Conservation (phyloP, 1,139 yeast genomes). For the Debaryomyces subglobosus region DNA sequence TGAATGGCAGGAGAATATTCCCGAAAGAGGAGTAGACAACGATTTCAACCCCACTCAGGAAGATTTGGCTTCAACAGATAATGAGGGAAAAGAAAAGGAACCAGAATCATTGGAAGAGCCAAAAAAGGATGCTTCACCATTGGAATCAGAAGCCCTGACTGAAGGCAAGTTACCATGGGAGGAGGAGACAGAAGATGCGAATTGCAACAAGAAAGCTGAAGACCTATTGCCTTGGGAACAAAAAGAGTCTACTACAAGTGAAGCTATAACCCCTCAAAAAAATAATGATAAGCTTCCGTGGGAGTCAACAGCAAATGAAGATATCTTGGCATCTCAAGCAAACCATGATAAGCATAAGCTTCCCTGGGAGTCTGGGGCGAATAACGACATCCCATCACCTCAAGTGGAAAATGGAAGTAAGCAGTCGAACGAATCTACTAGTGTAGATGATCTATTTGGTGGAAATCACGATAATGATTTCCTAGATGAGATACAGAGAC, state of each 20-base stretch:
- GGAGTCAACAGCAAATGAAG: too few species aligned
- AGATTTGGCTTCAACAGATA: slow-evolving; percentile 11
- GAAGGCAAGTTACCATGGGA: slow-evolving; percentile 5
- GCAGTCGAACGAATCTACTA: slow-evolving; percentile 1
- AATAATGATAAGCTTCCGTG: slow-evolving; percentile 6
- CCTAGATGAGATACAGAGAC: slow-evolving; percentile 12
- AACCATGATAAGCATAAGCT: background rate
- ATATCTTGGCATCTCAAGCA: too few species aligned
- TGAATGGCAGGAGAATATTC: slow-evolving; percentile 18
- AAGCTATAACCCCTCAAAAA: background rate
- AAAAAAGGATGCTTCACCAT: background rate
- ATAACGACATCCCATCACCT: background rate
- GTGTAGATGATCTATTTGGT: slow-evolving; percentile 19
- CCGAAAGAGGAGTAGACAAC: slow-evolving; percentile 11
- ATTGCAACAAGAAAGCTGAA: background rate
- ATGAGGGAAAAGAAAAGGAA: background rate
- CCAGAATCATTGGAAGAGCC: background rate
- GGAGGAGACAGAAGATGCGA: background rate
- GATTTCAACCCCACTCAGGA: slow-evolving; percentile 17
- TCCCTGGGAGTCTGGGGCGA: slow-evolving; percentile 14
- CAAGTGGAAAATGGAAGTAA: slow-evolving; percentile 1
- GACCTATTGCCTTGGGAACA: slow-evolving; percentile 13
- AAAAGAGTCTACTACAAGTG: background rate
- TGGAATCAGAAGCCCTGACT: background rate
- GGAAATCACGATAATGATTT: slow-evolving; percentile 21